Base-by-base conservation (phyloP, 1,284 basidiomycete species). In the Ustilago crameri region DNA sequence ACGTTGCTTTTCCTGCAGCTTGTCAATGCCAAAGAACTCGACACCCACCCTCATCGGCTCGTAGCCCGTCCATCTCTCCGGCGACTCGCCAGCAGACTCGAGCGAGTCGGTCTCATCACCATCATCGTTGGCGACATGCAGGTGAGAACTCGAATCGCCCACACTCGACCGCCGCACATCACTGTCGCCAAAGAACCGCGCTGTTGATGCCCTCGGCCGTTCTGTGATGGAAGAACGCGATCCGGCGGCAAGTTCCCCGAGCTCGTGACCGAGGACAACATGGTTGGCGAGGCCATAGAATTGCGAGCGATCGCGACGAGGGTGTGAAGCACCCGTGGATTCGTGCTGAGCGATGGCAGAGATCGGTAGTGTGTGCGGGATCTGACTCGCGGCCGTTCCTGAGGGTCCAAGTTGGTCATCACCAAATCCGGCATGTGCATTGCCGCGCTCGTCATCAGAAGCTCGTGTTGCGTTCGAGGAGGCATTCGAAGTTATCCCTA, bases 21-120 rank as follows among this genome's bases (percentile, higher is more conserved):
- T 85, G 73, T 92, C 91, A 24, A 93, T 87, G 73, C 92, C 91
- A 89, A 91, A 95, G 82, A 95, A 95, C 84, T 96, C 93, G 47
- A 93, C 91, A 5, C 89, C 89, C 79, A 95, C 85, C 37, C 85
- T 81, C 74, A 75, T 70, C 14, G 66, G 75, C 53, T 82, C 78
- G 58, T 64, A 79, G 20, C 67, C 76, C 14, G 67, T 76, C 76
- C 76, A 78, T 8, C 66, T 61, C 43, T 70, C 70, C 2, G 56
- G 56, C 5, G 66, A 62, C 4, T 49, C 46, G 5, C 52, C 53
- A 8, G 22, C 43, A 23, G 64, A 68, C 37, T 45, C 48, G 42
- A 59, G 10, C 20, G 65, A 69, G 5, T 57, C 50, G 3, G 53
- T 54, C 40, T 62, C 63, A 10, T 72, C 63, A 7, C 38, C 52